Base-by-base conservation (phyloP, 495 filamentous ascomycete genomes). In the Talaromyces stipitatus region DNA sequence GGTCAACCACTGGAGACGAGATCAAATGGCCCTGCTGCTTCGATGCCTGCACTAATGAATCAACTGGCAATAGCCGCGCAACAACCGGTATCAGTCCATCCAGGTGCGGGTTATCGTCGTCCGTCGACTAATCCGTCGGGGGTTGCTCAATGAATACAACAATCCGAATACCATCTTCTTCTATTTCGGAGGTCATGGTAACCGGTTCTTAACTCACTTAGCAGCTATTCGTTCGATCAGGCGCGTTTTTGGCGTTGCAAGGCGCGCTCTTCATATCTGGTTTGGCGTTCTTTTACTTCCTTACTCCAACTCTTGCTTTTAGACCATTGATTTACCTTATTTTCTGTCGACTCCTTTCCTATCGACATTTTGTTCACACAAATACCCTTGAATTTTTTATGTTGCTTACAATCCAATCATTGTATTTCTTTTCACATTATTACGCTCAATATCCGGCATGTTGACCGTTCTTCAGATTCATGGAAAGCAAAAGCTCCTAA, bases 1-100 rank as follows among this genome's bases (percentile, higher is more conserved):
- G 66, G 66, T 43, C 73, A 75, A 50, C 69, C 71, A 29, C 62
- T 75, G 62, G 62, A 61, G 30, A 64, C 66, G 33, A 36, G 66
- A 20, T 62, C 68, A 24, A 69, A 70, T 53, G 55, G 61, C 9
- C 61, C 68, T 14, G 47, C 56, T 24, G 61, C 66, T 20, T 50
- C 64, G 11, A 58, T 65, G 51, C 60, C 62, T 14, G n/a, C 38
- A 43, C 33, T 10, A 29, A 26, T 52, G 28, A 16, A 22, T 22
- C 55, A 58, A 43, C 10, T 58, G 27, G 45, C 38, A n/a, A 22
- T 58, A 16, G 29, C 56, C 11, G 56, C 56, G 9, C 55, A 30
- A 28, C 36, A 43, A 27, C n/a, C 52, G 23, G 54, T 50, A n/a
- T 41, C 32, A 26, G 26, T 32, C 18, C 55, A 38, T 2, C 11